These are phyloP conservation scores for Cyberlindnera americana DNA, from an alignment of 805 yeast species.

Conservation along the genomic window DNA sequence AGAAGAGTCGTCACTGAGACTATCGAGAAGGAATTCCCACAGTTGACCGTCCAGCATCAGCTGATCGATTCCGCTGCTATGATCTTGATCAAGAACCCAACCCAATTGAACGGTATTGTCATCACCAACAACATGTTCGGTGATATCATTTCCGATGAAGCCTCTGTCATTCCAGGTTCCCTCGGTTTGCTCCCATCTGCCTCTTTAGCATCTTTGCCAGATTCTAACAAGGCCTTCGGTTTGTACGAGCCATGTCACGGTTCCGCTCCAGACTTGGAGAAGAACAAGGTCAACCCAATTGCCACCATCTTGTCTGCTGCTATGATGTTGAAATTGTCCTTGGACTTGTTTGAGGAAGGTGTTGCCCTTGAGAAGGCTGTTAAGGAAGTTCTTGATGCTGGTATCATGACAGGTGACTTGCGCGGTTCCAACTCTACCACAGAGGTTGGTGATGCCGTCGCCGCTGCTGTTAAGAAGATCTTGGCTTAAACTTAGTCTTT, in stretches of 20 bases:
- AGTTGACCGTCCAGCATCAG: slow-evolving; percentile 83
- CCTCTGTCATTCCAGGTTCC: slow-evolving; percentile 97
- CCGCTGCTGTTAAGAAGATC: slow-evolving; percentile 59
- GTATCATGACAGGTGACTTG: slow-evolving; percentile 88
- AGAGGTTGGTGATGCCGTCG: slow-evolving; percentile 95
- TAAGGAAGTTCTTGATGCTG: slow-evolving; percentile 70
- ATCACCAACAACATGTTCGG: slow-evolving; percentile 97
- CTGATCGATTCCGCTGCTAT: slow-evolving; percentile 98
- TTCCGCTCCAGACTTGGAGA: slow-evolving; percentile 91
- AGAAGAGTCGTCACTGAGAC: slow-evolving; percentile 87
- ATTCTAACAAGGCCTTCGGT: slow-evolving; percentile 90
- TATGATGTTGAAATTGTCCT: slow-evolving; percentile 92
- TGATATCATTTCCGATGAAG: slow-evolving; percentile 96
- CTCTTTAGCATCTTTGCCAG: slow-evolving; percentile 95
- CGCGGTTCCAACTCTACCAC: slow-evolving; percentile 79
- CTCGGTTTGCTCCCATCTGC: slow-evolving; percentile 93
- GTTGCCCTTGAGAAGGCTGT: slow-evolving; percentile 88
- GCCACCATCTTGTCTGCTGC: slow-evolving; percentile 96
- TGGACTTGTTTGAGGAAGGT: slow-evolving; percentile 81
- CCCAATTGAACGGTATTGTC: slow-evolving; percentile 86
- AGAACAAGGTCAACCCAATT: slow-evolving; percentile 87
- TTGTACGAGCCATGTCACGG: slow-evolving; percentile 99
- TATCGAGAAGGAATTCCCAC: slow-evolving; percentile 86
- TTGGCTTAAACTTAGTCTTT: slow-evolving; percentile 29
- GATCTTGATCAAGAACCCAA: slow-evolving; percentile 91